phyloP scores from a whole-genome alignment of 768 basidiomycete genomes.

The Tulasnella sp. region DNA sequence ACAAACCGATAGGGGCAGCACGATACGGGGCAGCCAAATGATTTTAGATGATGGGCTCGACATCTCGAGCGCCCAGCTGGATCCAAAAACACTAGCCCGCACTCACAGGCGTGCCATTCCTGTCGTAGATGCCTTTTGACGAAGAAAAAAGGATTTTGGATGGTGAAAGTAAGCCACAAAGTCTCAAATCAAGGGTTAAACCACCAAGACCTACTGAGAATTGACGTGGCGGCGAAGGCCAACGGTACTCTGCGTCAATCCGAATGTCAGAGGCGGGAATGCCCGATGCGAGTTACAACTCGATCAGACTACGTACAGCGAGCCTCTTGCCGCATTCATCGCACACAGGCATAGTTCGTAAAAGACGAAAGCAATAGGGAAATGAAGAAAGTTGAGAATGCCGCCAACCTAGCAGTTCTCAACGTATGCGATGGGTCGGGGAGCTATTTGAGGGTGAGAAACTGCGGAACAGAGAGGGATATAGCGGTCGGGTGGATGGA shows the following conservation, averaged over 20 bases:
- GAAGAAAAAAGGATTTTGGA: background rate
- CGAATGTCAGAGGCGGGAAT: background rate
- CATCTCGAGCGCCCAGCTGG: background rate
- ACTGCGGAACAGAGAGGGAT: too few species aligned
- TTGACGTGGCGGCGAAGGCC: background rate
- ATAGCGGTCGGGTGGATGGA: too few species aligned
- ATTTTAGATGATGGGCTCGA: background rate
- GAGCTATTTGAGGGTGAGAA: too few species aligned
- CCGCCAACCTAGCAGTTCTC: too few species aligned
- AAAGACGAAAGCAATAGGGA: too few species aligned
- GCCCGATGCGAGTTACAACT: background rate
- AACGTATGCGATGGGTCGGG: too few species aligned
- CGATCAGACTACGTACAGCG: background rate
- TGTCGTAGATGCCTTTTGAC: background rate
- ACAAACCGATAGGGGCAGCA: background rate
- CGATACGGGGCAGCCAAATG: background rate
- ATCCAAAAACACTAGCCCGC: background rate
- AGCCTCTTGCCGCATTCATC: background rate
- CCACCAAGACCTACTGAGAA: background rate
- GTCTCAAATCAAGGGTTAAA: background rate
- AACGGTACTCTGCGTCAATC: background rate
- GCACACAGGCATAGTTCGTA: too few species aligned
- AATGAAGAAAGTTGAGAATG: too few species aligned
- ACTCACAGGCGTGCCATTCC: background rate
- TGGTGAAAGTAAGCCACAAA: background rate